phyloP scores from a whole-genome alignment of 108 stramenopile genomes.

The Nitzschia putrida region DNA sequence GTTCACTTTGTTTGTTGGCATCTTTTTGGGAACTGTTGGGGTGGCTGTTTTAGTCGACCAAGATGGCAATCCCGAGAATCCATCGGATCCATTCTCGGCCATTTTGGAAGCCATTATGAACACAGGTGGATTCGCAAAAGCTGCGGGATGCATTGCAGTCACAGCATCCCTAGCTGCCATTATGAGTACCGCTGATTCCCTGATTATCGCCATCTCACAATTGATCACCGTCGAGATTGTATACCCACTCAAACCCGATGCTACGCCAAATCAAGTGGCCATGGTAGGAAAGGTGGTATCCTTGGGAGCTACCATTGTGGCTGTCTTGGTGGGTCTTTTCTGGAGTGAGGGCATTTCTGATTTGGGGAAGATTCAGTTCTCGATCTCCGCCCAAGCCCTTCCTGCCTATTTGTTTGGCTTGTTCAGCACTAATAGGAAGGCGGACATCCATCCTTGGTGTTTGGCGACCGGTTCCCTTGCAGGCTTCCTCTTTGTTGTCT shows the following conservation, averaged over 20 bases:
- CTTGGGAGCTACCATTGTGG: constrained; percentile 8
- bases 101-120: constrained; percentile 35
- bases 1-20: constrained; percentile 39
- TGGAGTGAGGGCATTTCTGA: constrained; percentile 27
- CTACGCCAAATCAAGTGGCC: neutral
- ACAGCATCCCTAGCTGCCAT: constrained; percentile 45
- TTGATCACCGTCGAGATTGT: constrained; percentile 36
- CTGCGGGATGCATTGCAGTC: constrained; percentile 30
- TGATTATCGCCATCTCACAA: constrained; percentile 47
- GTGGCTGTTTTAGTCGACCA: constrained; percentile 25
- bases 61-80: constrained; percentile 6
- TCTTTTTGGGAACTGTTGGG: constrained; percentile 44
- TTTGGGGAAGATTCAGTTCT: constrained; percentile 21
- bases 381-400: constrained; percentile 18
- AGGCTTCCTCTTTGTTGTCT: neutral
- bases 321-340: constrained; percentile 9
- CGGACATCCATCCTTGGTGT: constrained; percentile 20
- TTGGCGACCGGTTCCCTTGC: neutral
- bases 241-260: constrained; percentile 16
- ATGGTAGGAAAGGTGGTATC: constrained; percentile 32
- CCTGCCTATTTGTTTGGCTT: constrained; percentile 29
- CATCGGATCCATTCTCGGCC: constrained; percentile 21
- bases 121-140: constrained; percentile 27
- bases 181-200: no score
- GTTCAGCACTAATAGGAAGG: constrained; percentile 5